Base-by-base conservation (phyloP, 2,329 filamentous ascomycete genomes). In the Aspergillus neoniger region DNA sequence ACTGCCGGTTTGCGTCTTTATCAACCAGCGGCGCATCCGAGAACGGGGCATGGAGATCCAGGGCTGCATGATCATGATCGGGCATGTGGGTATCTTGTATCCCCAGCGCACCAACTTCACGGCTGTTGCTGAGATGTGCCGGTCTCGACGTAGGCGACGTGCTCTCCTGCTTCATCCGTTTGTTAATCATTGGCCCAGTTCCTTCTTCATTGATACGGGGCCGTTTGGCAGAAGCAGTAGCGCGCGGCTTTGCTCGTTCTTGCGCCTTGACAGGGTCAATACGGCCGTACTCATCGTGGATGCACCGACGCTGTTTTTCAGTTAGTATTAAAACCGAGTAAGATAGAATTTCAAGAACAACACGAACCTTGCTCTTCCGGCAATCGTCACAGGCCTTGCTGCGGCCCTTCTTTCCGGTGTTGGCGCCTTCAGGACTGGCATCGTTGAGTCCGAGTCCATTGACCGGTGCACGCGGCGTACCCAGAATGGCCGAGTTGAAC, bases 321-420 rank as follows among this genome's bases (percentile, higher is more conserved):
- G 67, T 72, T 66, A 64, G 52, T 57, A 30, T 56, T 55, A 51
- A 39, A 10, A 39, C 4, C 8, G 19, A 9, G 1, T 12, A 47
- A 28, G 12, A 21, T 44, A 44, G 54, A 4, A 7, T 2, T 32
- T 32, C 9, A 21, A 38, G 55, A 32, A 12, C 41, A 25, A 41
- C 19, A 74, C 82, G 73, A 71, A 87, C 86, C 81, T 88, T 88
- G 80, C 85, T 88, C 72, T 87, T 88, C 49, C 86, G 83, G 73
- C 86, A 89, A 67, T 88, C 86, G 60, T 86, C 81, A 70, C 86
- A 89, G 47, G 86, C 86, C 72, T 88, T 88, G 68, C 82, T 87
- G 67, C 86, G 75, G 61, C 85, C 81, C 70, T 86, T 85, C 74
- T 85, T 82, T 49, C 79, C 80, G 61, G 83, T 74, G 57, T 65